Base-by-base conservation (phyloP, 2,329 filamentous ascomycete species). In the Ascochyta viciae-villosae region DNA sequence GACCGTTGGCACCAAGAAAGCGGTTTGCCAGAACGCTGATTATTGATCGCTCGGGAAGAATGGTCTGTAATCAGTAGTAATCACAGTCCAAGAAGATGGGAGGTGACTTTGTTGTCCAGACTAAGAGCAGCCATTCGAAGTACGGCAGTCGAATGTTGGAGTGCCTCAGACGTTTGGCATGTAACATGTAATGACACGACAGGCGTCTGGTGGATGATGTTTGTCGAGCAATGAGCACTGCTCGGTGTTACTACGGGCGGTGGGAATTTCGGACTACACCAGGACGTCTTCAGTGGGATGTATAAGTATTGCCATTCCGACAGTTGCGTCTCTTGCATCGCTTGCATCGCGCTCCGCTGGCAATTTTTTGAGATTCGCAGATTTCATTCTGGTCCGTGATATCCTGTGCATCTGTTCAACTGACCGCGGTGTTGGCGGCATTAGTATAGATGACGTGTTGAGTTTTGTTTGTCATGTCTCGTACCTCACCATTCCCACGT, bases 1-100 rank as follows among this genome's bases (percentile, higher is more conserved):
- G 47, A 26, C 53, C 38, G 53, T 50, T 47, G 42, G 42, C 24
- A 39, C 27, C 41, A 34, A 37, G 42, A 15, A 19, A 42, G 4
- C n/a, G 41, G 47, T 34, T 19, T 35, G 39, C 13, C 29, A 42
- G 23, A n/a, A 22, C 4, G 31, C 24, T 15, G 29, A 10, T 12
- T 10, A 10, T 12, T 10, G 7, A 13, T 22, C 9, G 22, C 23
- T 23, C 26, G n/a, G 16, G 6, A 34, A 13, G 6, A n/a, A n/a
- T 34, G 31, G 19, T 19, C 19, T 19, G 19, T 19, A 19, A 19
- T 19, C 19, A 16, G 4, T 8, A 6, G 15, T 16, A 35, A 8
- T n/a, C 6, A 16, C 7, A 16, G 8, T 35, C 33, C 33, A 16
- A 9, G 6, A 35, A 4, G n/a, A 19, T 19, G 7, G 15, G 8